Conservation (phyloP, 345 rosid species). For the Dipteronia sinensis region DNA sequence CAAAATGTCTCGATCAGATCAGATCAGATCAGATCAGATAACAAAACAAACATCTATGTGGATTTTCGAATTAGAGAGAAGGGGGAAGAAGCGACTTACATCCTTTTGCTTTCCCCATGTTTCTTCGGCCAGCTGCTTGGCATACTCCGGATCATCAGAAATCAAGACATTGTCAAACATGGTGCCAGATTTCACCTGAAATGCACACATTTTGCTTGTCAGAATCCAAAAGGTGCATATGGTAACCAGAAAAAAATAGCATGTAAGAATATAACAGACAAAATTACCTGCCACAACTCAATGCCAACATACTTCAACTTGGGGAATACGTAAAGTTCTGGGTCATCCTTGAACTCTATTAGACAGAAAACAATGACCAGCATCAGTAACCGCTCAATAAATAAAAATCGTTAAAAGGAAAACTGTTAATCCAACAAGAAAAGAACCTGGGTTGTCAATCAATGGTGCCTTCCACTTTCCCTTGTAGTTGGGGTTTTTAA, state of each 20-base stretch:
- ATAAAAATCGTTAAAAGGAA: not conserved
- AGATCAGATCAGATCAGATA: constrained; percentile 15
- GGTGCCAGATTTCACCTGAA: constrained; percentile 94
- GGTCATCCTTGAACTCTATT: constrained; percentile 94
- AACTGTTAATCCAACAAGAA: not conserved
- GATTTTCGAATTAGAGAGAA: not conserved
- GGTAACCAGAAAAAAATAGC: not conserved
- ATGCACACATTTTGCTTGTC: not conserved
- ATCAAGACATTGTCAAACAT: constrained; percentile 87
- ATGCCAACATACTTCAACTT: constrained; percentile 90
- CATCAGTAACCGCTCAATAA: constrained; percentile 1
- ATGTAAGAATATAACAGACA: not conserved
- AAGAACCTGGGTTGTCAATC: constrained; percentile 96
- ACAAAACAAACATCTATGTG: not conserved
- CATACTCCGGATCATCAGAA: constrained; percentile 79
- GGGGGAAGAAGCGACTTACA: constrained; percentile 41
- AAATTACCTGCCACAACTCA: constrained; percentile 95
- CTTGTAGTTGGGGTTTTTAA: constrained; percentile 91
- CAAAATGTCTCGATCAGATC: constrained; percentile 16
- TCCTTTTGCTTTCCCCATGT: constrained; percentile 97
- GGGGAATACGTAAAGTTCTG: constrained; percentile 87
- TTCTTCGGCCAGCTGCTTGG: constrained; percentile 84
- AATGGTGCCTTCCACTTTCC: constrained; percentile 97
- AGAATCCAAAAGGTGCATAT: not conserved
- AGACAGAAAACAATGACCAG: constrained; percentile 7